Evolutionary conservation across 352 stramenopile genomes (phyloP), one percentile per base, ranked within the genome.

Genomic region (Phytophthora fragariaefolia): DNA sequence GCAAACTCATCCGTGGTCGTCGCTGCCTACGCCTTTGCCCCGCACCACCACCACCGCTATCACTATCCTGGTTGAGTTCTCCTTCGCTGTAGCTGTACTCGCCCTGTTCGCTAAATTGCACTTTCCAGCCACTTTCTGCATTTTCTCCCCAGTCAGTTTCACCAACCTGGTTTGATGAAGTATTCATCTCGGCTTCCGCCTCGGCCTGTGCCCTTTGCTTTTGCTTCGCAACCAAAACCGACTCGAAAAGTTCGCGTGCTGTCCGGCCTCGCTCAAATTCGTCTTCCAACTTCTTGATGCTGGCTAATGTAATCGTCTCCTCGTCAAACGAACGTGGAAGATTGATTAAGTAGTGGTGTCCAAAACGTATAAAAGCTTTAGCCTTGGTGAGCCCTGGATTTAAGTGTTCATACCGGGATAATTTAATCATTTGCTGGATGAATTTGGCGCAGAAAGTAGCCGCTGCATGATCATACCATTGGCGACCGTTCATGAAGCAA

Each of bases 301-400:
- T 91, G 20, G 86, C 82, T 17, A 79, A 53, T 18, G 80, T 75
- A 18, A 94, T 90, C 20, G 82, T 84, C 40, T 94, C 86, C 24
- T 87, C 82, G 51, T 93, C 77, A 27, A 94, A 93, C 9, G 86
- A 92, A 36, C 82, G 82, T 27, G 86, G 86, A 36, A 94, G 48
- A 38, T 94, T 80, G 18, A 94, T 94, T 28, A 94, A 60, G 47
- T 94, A 94, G 48, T 92, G 86, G 47, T 94, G 80, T 1, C 86
- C 86, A 34, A 94, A 93, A 1, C 84, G 82, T 48, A 90, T 74
- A 43, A 90, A 91, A 3, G 86, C 84, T 47, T 92, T 91, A 2
- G 76, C 69, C 30, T 75, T 80, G 13, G 79, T 67, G 3, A 74
- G 28, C 12, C 69, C 73, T 7, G 72, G 80, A 32, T 89, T 84